Evolutionary conservation across 352 stramenopile genomes (phyloP).

Genomic region (Phytophthora tubulina): DNA sequence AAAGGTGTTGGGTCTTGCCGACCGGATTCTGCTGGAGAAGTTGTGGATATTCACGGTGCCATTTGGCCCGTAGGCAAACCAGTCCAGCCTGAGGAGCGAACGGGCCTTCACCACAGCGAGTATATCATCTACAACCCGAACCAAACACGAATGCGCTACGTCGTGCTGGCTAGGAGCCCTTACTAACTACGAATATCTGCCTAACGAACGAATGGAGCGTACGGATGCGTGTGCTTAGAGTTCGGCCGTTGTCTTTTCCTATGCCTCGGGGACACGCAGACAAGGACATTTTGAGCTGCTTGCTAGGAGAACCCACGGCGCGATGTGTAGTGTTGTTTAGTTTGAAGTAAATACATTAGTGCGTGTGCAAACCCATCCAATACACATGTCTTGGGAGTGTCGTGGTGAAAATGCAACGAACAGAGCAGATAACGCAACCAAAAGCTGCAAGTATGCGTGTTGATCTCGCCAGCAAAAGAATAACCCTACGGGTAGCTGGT

Average conservation of each 20-base stretch:
- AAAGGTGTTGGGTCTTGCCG: conserved; percentile 72
- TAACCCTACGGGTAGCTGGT: too few relatives aligned
- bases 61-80: conserved; percentile 76
- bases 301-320: conserved; percentile 16
- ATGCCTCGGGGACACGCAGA: conserved; percentile 20
- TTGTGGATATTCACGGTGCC: conserved; percentile 61
- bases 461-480: neutral
- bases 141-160: conserved; percentile 85
- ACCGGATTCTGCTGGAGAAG: conserved; percentile 61
- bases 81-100: conserved; percentile 61
- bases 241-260: conserved; percentile 23
- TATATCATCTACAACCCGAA: conserved; percentile 89
- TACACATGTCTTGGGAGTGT: neutral
- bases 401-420: neutral
- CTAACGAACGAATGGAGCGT: conserved; percentile 24
- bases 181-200: conserved; percentile 37
- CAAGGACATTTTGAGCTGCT: conserved; percentile 23
- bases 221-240: conserved; percentile 37
- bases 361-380: conserved; percentile 7
- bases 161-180: conserved; percentile 65
- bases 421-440: neutral
- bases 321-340: conserved; percentile 28
- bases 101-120: conserved; percentile 77
- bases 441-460: conserved; percentile 9
- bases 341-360: conserved; percentile 40